Evolutionary conservation across 1,284 basidiomycete genomes (phyloP).

Genomic region (Heterobasidion annosum): DNA sequence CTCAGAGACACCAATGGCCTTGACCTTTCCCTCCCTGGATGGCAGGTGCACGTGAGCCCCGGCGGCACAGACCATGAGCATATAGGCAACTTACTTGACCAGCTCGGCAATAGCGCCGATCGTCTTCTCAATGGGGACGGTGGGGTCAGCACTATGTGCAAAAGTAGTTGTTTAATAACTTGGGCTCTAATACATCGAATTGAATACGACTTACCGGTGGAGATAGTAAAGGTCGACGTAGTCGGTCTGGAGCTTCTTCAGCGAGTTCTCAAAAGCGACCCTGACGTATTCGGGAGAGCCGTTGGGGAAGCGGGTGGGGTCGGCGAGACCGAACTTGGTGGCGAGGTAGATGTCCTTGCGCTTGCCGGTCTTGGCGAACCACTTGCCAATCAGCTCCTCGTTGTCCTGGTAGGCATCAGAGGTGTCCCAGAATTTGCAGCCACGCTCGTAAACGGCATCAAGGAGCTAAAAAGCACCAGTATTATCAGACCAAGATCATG

Average conservation of each 20-base stretch:
- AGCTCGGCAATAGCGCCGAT: constrained; percentile 23
- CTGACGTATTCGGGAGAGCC: constrained; percentile 21
- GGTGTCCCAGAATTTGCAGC: constrained; percentile 22
- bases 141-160: constrained; percentile 13
- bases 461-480: constrained; percentile 13
- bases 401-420: constrained; percentile 19
- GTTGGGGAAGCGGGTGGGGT: constrained; percentile 7
- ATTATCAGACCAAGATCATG: neutral
- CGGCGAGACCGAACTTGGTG: constrained; percentile 30
- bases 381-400: constrained; percentile 20
- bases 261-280: constrained; percentile 20
- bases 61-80: neutral
- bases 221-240: constrained; percentile 30
- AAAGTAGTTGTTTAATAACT: neutral
- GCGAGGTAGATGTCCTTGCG: constrained; percentile 35
- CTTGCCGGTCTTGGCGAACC: constrained; percentile 28
- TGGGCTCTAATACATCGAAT: neutral
- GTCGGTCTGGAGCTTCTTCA: constrained; percentile 25
- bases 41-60: neutral
- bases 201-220: constrained; percentile 17
- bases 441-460: constrained; percentile 18
- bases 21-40: constrained; percentile 26
- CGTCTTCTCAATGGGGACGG: constrained; percentile 20
- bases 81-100: constrained; percentile 17
- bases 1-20: constrained; percentile 35